Base-by-base conservation (phyloP, 139 green algal species). In the Chlamydomonas sp. region DNA sequence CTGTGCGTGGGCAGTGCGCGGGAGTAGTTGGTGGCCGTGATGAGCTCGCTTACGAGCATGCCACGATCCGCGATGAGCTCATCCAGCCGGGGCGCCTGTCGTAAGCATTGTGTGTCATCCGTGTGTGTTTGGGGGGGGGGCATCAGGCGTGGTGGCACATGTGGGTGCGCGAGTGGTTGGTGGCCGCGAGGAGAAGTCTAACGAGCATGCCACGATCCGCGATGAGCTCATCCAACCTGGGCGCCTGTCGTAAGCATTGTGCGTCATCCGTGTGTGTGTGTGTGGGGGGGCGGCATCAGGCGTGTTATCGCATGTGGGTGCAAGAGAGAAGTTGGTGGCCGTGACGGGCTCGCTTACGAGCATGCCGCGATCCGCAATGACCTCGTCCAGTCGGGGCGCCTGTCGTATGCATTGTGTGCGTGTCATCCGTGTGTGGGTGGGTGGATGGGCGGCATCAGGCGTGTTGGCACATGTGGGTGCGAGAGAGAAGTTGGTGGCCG, bases 181-280 rank as follows among this genome's bases (percentile, higher is more conserved):
- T 84, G 2, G 81, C 77, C 38, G 82, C 73, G 60, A 73, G 59
- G 30, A 63, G 74, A 16, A 75, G 75, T 1, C 79, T 75, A 28
- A 63, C 69, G 31, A 88, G 73, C 3, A 80, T 77, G 73, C 87
- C 72, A 66, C 86, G 87, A 61, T 76, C 58, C 3, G 77, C 72
- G 8, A 73, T 54, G 20, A n/a, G n/a, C n/a, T n/a, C n/a, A n/a
- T n/a, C n/a, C n/a, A n/a, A n/a, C n/a, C n/a, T n/a, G n/a, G n/a
- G n/a, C n/a, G n/a, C n/a, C n/a, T n/a, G n/a, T n/a, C n/a, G n/a
- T n/a, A n/a, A n/a, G n/a, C n/a, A n/a, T 57, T 76, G 31, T 68
- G 57, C 3, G 83, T 35, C 74, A 86, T 54, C 13, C 20, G 43
- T 54, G 20, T 54, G 43, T 54, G 20, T 54, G 43, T 54, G 20